Conservation (phyloP, 352 stramenopile genomes). For the Phytophthora quininea region DNA sequence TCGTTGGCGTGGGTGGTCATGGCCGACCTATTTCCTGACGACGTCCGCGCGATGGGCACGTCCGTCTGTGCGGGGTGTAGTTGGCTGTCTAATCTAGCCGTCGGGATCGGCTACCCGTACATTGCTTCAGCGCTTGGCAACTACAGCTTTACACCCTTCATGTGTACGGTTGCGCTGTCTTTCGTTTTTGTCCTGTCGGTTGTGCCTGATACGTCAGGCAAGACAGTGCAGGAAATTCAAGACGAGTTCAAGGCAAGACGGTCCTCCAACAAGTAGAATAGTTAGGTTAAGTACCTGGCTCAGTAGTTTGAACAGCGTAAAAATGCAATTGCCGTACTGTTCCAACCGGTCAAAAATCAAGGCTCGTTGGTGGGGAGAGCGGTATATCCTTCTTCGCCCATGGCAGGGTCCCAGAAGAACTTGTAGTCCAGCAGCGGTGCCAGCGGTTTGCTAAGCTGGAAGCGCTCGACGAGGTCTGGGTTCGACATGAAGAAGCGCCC, state of each 20-base stretch:
- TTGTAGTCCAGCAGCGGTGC: constrained; percentile 26
- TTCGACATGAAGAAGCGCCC: constrained; percentile 48
- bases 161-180: constrained; percentile 39
- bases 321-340: too few species aligned
- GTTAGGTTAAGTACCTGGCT: neutral
- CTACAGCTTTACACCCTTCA: constrained; percentile 49
- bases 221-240: constrained; percentile 57
- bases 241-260: constrained; percentile 23
- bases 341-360: neutral
- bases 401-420: constrained; percentile 31
- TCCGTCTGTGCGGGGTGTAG: constrained; percentile 20
- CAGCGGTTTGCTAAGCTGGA: constrained; percentile 29
- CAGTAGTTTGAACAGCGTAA: too few species aligned
- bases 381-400: constrained; percentile 32
- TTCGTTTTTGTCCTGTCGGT: constrained; percentile 38
- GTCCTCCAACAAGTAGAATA: neutral
- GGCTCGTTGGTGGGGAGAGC: constrained; percentile 9
- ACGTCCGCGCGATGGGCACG: constrained; percentile 25
- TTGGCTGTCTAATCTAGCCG: constrained; percentile 46
- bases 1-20: constrained; percentile 34
- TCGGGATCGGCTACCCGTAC: constrained; percentile 53
- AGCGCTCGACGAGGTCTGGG: constrained; percentile 45
- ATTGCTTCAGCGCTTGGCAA: constrained; percentile 24
- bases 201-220: constrained; percentile 55
- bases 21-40: constrained; percentile 27